Evolutionary conservation across 768 basidiomycete species (phyloP).

Genomic region (Rhodosporidiobolus odoratus): DNA sequence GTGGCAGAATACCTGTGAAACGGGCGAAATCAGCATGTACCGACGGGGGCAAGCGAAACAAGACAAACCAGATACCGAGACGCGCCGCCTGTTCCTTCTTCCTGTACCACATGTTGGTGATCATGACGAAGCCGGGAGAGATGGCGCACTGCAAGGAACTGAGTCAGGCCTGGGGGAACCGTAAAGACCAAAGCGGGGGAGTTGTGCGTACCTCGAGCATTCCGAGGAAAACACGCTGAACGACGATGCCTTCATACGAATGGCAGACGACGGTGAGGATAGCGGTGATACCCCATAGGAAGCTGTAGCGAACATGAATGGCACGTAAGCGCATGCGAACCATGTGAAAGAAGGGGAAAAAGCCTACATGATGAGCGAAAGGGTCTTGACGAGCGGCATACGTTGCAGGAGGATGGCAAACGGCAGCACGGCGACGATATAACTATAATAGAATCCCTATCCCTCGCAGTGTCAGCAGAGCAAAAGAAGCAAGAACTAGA

Average conservation of each 20-base stretch:
- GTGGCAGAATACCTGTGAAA: constrained; percentile 43
- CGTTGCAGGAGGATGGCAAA: constrained; percentile 26
- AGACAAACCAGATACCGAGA: constrained; percentile 44
- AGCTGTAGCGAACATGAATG: not conserved
- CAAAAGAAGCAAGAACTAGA: constrained; percentile 20
- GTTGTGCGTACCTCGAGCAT: constrained; percentile 18
- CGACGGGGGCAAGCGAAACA: not conserved
- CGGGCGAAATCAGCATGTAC: not conserved
- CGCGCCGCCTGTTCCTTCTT: constrained; percentile 44
- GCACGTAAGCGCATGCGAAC: not conserved
- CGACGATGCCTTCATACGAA: constrained; percentile 28
- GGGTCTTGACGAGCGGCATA: constrained; percentile 21
- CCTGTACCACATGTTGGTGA: constrained; percentile 48
- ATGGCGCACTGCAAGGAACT: constrained; percentile 14
- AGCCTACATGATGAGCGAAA: constrained; percentile 19
- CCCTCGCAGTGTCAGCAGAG: not conserved
- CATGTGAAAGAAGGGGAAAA: not conserved
- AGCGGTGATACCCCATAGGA: constrained; percentile 24
- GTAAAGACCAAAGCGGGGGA: not conserved
- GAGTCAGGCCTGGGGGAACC: not conserved
- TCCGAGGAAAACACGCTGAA: constrained; percentile 37
- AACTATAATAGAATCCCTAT: constrained; percentile 6
- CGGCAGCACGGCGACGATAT: constrained; percentile 26
- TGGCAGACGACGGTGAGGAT: constrained; percentile 28
- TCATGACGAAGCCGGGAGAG: constrained; percentile 47